These are phyloP conservation scores for Raphanus sativus DNA, from an alignment of 345 rosid genomes.

Conservation along the genomic window DNA sequence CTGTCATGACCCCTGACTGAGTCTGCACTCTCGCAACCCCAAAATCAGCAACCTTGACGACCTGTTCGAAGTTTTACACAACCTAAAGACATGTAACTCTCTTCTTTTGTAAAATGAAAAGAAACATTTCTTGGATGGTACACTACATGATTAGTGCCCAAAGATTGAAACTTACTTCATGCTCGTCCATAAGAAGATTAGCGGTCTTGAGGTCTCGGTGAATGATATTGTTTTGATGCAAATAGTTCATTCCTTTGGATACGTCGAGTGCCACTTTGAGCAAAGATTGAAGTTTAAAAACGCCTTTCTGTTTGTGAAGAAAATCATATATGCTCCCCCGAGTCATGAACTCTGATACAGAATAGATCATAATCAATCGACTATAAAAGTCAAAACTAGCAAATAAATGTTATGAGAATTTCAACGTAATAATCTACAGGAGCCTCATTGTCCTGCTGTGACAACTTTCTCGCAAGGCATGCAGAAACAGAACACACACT, in stretches of 20 bases:
- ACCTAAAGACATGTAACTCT: background rate
- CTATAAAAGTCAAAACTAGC: conserved; percentile 18
- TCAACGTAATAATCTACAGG: conserved; percentile 13
- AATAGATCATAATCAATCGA: conserved; percentile 21
- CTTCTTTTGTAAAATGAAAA: background rate
- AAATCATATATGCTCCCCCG: conserved; percentile 84
- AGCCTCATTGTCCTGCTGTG: conserved; percentile 13
- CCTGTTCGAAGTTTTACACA: conserved; percentile 46
- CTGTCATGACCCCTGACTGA: conserved; percentile 93
- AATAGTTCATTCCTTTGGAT: conserved; percentile 94
- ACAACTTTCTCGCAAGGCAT: conserved; percentile 12
- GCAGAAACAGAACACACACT: background rate
- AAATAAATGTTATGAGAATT: conserved; percentile 20
- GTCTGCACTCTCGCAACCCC: conserved; percentile 97
- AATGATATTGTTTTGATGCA: conserved; percentile 92
- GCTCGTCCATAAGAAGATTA: conserved; percentile 98
- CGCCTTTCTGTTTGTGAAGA: conserved; percentile 84
- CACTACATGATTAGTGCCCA: background rate
- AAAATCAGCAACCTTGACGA: conserved; percentile 97
- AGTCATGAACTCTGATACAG: conserved; percentile 85
- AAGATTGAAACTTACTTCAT: conserved; percentile 61
- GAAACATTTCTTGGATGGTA: background rate
- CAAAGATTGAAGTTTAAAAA: conserved; percentile 70
- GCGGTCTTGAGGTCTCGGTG: conserved; percentile 97
- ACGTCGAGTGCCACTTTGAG: conserved; percentile 86